A percentile compares a stretch with the other conserved stretches of the same genome.
These are phyloP conservation scores for Hevea brasiliensis DNA, from an alignment of 345 rosid genomes.

Conservation along the genomic window DNA sequence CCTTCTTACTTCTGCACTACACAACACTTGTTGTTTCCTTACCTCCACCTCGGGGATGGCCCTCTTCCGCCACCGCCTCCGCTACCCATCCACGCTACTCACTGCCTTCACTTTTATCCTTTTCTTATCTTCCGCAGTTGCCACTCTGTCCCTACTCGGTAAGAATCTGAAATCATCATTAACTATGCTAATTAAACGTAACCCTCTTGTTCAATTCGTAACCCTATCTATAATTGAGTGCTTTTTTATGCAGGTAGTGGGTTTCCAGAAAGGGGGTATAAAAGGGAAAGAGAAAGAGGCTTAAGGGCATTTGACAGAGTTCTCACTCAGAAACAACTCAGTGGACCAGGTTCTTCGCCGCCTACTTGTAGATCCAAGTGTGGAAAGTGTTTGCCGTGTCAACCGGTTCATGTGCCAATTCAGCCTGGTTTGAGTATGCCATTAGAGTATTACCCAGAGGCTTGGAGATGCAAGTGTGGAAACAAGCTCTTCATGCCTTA, in stretches of 20 bases:
- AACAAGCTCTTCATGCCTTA: constrained; percentile 77
- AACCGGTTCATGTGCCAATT: constrained; percentile 84
- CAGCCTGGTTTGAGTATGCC: constrained; percentile 70
- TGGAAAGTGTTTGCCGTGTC: constrained; percentile 76
- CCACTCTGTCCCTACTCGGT: constrained; percentile 38
- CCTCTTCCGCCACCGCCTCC: constrained; percentile 41
- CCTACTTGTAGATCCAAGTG: constrained; percentile 92
- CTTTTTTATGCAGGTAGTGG: constrained; percentile 30
- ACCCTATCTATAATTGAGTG: not conserved
- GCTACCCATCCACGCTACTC: constrained; percentile 30
- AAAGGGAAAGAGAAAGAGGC: constrained; percentile 28
- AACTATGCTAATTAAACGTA: not conserved
- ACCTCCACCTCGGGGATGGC: constrained; percentile 49
- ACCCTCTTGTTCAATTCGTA: not conserved
- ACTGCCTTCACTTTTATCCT: constrained; percentile 56
- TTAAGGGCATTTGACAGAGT: constrained; percentile 25
- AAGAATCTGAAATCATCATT: not conserved
- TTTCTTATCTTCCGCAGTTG: constrained; percentile 42
- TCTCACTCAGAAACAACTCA: constrained; percentile 40
- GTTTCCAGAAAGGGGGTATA: constrained; percentile 31
- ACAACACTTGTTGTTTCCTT: not conserved
- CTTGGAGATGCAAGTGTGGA: constrained; percentile 98
- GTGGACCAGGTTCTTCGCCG: constrained; percentile 72
- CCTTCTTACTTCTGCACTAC: not conserved
- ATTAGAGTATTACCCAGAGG: constrained; percentile 93